Conservation (phyloP, 352 stramenopile genomes). For the Elongisporangium prolatum region DNA sequence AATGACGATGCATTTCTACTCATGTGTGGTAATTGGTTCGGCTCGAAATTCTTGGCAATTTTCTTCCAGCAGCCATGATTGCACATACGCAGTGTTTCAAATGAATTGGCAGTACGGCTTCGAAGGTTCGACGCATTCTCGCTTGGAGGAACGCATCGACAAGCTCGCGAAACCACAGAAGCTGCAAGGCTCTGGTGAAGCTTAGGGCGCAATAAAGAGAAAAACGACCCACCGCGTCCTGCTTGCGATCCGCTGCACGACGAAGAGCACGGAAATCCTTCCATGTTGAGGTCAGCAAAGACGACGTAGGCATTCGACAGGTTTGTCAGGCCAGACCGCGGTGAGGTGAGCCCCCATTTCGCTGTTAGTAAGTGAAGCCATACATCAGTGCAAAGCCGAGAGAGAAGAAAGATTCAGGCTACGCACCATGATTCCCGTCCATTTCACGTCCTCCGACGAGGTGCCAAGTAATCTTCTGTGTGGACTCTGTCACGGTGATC, state of each 20-base stretch:
- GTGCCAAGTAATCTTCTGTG: slow-evolving; percentile 50
- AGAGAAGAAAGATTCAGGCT: background rate
- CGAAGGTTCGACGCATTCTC: background rate
- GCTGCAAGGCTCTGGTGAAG: slow-evolving; percentile 50
- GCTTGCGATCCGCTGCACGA: slow-evolving; percentile 67
- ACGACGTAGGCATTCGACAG: slow-evolving; percentile 27
- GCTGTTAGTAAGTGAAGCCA: slow-evolving; percentile 17
- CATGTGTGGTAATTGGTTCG: slow-evolving; percentile 35
- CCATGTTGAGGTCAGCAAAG: slow-evolving; percentile 81
- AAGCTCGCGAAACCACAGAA: slow-evolving; percentile 40
- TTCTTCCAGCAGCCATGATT: slow-evolving; percentile 60
- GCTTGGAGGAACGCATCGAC: slow-evolving; percentile 24
- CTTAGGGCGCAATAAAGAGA: slow-evolving; percentile 30
- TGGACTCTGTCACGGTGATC: slow-evolving; percentile 2
- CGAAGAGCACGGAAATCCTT: slow-evolving; percentile 75
- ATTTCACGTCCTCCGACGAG: slow-evolving; percentile 42
- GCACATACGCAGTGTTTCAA: slow-evolving; percentile 57
- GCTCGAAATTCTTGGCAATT: slow-evolving; percentile 29
- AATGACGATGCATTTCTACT: slow-evolving; percentile 53
- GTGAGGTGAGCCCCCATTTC: slow-evolving; percentile 68
- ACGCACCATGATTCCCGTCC: slow-evolving; percentile 62
- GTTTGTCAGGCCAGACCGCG: slow-evolving; percentile 18
- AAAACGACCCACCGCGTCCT: slow-evolving; percentile 69
- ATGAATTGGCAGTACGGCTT: slow-evolving; percentile 6
- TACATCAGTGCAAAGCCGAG: background rate